These are phyloP conservation scores for Escallonia rubra DNA, from an alignment of 129 eudicot species.

Conservation along the genomic window DNA sequence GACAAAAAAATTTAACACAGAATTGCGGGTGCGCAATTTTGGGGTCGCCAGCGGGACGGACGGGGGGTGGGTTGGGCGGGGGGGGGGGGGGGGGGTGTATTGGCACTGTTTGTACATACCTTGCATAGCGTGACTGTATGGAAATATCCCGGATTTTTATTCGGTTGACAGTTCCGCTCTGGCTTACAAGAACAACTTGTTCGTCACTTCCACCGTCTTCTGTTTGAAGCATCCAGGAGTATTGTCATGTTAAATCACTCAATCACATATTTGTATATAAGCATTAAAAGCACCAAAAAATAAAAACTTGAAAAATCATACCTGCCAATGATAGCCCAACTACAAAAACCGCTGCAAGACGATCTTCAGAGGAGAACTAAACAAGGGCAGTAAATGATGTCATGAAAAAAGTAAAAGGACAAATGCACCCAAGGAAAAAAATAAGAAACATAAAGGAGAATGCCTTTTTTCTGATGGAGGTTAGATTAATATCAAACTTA, in stretches of 20 bases:
- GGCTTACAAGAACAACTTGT: constrained; percentile 94
- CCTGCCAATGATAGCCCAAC: constrained; percentile 90
- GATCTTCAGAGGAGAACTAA: constrained; percentile 74
- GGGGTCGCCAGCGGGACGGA: too few species aligned
- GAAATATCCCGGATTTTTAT: constrained; percentile 86
- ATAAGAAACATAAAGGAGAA: too few species aligned
- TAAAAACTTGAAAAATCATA: constrained; percentile 14
- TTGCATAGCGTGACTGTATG: constrained; percentile 73
- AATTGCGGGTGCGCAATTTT: too few species aligned
- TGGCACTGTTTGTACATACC: constrained; percentile 26
- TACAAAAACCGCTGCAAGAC: constrained; percentile 84
- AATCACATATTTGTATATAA: too few species aligned
- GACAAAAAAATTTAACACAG: too few species aligned
- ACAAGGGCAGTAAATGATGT: constrained; percentile 7
- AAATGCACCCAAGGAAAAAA: too few species aligned
- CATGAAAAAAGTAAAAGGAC: neutral
- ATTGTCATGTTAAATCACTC: neutral
- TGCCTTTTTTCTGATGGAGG: neutral
- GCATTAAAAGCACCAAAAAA: neutral
- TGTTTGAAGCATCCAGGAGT: constrained; percentile 20
- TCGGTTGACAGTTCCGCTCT: constrained; percentile 90
- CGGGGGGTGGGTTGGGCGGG: too few species aligned
- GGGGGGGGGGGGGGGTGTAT: too few species aligned
- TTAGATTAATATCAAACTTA: constrained; percentile 12
- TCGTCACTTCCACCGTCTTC: constrained; percentile 98